Base-by-base conservation (phyloP, 345 rosid genomes). In the Eucalyptus microcorys region DNA sequence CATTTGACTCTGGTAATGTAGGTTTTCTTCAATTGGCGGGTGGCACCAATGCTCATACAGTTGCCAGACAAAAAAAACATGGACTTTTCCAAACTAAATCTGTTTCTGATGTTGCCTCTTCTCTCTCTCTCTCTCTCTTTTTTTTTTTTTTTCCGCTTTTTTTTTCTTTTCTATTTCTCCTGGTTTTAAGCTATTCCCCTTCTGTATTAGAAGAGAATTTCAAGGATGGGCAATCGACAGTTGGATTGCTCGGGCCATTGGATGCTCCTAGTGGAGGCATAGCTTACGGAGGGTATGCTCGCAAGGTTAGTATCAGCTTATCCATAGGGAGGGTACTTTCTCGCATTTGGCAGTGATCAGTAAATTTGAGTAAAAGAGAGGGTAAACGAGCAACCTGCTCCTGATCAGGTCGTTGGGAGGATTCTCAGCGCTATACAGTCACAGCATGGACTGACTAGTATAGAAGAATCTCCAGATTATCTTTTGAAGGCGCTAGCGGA, bases 21-120 rank as follows among this genome's bases (percentile, higher is more conserved):
- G 96, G 96, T 50, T 94, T 93, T 91, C 94, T 94, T 64, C 96
- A 95, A 85, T 89, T 93, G 90, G 96, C 95, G 1, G 96, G 96
- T 49, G 96, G 96, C 32, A 94, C 96, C 50, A 94, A 95, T 91
- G 92, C 91, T 89, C 93, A 92, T 84, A 94, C 94, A 5, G 94
- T 91, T 59, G 90, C 90, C 1, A 93, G 94, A 55, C 81, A 91
- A 88, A 94, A 90, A 86, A 93, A 66, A 81, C 90, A 87, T 83
- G 94, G 92, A 16, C 94, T 95, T 87, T 93, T 94, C 87, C 92
- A 87, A 90, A 87, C 91, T 48, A 49, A 91, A 89, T 76, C 43
- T 22, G 19, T 40, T 34, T 26, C 89, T 59, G 89, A 94, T 89
- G 89, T 85, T 50, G 49, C 47, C 61, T 50, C 53, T 40, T 71